A percentile compares a stretch with the other conserved stretches of the same genome.
phyloP scores from a whole-genome alignment of 2,329 filamentous ascomycete species.

The Aureobasidium vineae region DNA sequence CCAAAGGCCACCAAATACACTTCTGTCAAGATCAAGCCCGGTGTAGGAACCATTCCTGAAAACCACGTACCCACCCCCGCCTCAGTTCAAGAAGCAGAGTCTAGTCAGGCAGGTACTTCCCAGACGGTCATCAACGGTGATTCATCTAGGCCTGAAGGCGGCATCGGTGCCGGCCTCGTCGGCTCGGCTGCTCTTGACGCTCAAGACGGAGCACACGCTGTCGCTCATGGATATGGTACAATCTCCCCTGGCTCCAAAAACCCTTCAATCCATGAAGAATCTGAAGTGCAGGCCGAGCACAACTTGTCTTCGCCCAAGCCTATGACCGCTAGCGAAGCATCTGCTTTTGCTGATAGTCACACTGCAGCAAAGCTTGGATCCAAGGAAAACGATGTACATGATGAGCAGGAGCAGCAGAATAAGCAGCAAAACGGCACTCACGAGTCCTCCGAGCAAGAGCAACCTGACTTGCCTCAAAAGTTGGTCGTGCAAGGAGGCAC shows the following conservation, averaged over 20 bases:
- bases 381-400: neutral
- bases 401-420: constrained; percentile 6
- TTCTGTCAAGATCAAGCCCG: constrained; percentile 65
- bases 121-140: constrained; percentile 18
- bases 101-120: neutral
- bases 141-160: constrained; percentile 48
- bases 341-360: constrained; percentile 27
- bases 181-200: constrained; percentile 56
- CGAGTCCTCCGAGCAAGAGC: constrained; percentile 23
- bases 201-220: constrained; percentile 64
- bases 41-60: constrained; percentile 46
- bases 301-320: constrained; percentile 10
- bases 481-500: constrained; percentile 21
- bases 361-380: constrained; percentile 1
- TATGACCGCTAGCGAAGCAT: constrained; percentile 29
- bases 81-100: constrained; percentile 17
- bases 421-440: constrained; percentile 14
- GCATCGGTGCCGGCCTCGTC: constrained; percentile 55
- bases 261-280: constrained; percentile 12
- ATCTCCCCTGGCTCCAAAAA: constrained; percentile 33
- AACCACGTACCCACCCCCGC: constrained; percentile 27
- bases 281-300: neutral
- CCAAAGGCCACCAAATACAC: constrained; percentile 61
- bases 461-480: constrained; percentile 25
- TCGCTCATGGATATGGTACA: constrained; percentile 50